A percentile compares a stretch with the other conserved stretches of the same genome.
These are phyloP conservation scores for Lipomyces sp. DNA, from an alignment of 805 yeast species.

Conservation along the genomic window DNA sequence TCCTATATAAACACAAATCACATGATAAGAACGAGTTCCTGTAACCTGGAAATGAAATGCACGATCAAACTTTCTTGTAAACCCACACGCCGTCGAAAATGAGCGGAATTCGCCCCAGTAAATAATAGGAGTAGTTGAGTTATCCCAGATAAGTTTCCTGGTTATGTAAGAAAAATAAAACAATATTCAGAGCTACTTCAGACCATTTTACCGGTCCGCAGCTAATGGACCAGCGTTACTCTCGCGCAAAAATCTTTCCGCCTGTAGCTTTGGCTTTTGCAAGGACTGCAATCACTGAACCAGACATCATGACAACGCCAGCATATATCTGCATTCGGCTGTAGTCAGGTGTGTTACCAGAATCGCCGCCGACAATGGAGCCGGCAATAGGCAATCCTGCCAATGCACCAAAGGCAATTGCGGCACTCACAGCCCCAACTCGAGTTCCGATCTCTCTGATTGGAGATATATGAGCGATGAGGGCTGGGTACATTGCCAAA, in stretches of 20 bases:
- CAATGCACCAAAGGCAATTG: conserved; percentile 57
- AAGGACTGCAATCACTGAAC: conserved; percentile 31
- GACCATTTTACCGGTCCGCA: too few relatives aligned
- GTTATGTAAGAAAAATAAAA: too few relatives aligned
- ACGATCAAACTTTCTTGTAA: too few relatives aligned
- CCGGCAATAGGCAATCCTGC: conserved; percentile 46
- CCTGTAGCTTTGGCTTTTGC: conserved; percentile 30
- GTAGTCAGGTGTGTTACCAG: conserved; percentile 23
- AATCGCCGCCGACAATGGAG: conserved; percentile 31
- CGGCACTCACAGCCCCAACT: conserved; percentile 66
- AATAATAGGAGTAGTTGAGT: too few relatives aligned
- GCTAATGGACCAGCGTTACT: neutral
- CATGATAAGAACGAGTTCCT: too few relatives aligned
- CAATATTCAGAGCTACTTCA: too few relatives aligned
- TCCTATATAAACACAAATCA: too few relatives aligned
- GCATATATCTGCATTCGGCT: conserved; percentile 37
- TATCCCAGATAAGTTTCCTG: too few relatives aligned
- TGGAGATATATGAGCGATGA: conserved; percentile 43
- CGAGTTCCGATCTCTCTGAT: conserved; percentile 44
- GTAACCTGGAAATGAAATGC: too few relatives aligned
- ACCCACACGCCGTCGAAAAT: too few relatives aligned
- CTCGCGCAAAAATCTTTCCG: conserved; percentile 27
- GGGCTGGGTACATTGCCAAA: conserved; percentile 45
- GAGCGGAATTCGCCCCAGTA: too few relatives aligned
- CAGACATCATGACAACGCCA: conserved; percentile 35